Conservation (phyloP, 805 yeast genomes). For the Metschnikowia proteae region DNA sequence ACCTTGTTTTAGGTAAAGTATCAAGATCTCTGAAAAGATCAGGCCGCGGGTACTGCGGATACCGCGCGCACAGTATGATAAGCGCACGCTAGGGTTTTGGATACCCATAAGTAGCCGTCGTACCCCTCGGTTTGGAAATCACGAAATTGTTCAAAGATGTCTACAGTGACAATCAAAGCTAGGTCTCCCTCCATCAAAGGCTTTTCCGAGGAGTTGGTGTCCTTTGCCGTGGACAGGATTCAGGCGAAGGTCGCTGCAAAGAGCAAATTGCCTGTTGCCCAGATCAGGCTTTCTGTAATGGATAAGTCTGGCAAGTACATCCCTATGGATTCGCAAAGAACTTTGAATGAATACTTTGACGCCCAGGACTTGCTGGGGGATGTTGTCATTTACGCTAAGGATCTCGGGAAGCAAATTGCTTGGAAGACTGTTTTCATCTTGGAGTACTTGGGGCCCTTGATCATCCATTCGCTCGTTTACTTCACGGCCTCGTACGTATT, state of each 20-base stretch:
- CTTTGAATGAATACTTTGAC: constrained; percentile 30
- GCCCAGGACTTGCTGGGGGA: constrained; percentile 43
- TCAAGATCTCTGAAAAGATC: neutral
- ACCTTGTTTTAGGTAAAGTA: neutral
- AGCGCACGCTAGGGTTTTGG: constrained; percentile 1
- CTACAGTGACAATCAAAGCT: constrained; percentile 48
- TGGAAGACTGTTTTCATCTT: constrained; percentile 88
- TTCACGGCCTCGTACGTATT: constrained; percentile 18
- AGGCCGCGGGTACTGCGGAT: neutral
- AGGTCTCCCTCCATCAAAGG: constrained; percentile 58
- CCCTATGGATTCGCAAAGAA: constrained; percentile 43
- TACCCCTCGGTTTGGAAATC: neutral
- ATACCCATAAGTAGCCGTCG: neutral
- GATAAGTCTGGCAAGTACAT: constrained; percentile 31
- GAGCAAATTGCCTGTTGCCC: constrained; percentile 29
- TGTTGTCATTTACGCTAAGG: constrained; percentile 63
- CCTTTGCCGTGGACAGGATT: constrained; percentile 39
- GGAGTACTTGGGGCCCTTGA: constrained; percentile 87
- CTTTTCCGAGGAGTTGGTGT: constrained; percentile 37
- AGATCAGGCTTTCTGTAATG: constrained; percentile 27
- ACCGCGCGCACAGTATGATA: neutral
- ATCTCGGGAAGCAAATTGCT: constrained; percentile 86
- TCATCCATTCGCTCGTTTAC: constrained; percentile 72
- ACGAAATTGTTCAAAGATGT: constrained; percentile 29
- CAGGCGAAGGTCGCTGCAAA: constrained; percentile 44